These are phyloP conservation scores for Cercospora nicotianae DNA, from an alignment of 2,329 filamentous ascomycete genomes.

Conservation along the genomic window DNA sequence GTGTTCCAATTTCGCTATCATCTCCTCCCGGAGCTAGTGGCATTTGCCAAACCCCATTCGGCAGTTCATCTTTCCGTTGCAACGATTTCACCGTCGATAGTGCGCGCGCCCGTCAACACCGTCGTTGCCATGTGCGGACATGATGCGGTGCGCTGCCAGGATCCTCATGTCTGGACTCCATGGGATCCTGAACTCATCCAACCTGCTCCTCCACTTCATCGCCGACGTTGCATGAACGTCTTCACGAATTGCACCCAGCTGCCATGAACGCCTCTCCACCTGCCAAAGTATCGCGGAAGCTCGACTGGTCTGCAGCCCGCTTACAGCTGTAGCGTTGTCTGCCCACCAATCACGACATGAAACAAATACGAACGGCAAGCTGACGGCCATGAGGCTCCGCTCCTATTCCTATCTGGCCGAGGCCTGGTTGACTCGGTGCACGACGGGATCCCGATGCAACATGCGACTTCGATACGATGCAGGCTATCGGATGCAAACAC, in stretches of 20 bases:
- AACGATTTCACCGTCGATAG: background rate
- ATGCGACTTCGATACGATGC: slow-evolving; percentile 7
- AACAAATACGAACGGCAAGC: slow-evolving; percentile 6
- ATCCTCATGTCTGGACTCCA: background rate
- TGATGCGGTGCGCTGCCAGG: background rate
- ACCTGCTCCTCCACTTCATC: background rate
- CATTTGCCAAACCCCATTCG: background rate
- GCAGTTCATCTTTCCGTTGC: slow-evolving; percentile 9
- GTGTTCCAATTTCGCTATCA: slow-evolving; percentile 10
- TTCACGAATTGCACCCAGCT: background rate
- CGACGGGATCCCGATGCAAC: slow-evolving; percentile 1
- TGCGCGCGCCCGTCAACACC: background rate
- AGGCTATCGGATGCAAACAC: background rate
- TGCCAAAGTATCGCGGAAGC: background rate
- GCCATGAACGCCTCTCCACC: background rate
- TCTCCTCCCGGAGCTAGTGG: slow-evolving; percentile 5
- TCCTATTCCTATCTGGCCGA: slow-evolving; percentile 7
- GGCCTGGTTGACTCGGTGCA: background rate
- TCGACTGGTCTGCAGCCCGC: background rate
- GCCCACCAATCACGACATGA: slow-evolving; percentile 5
- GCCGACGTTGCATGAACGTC: background rate
- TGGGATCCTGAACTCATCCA: background rate
- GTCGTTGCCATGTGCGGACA: background rate
- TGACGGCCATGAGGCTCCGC: slow-evolving; percentile 6
- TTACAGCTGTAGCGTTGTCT: background rate